Base-by-base conservation (phyloP, 1,284 basidiomycete genomes). In the Albatrellus sp. region DNA sequence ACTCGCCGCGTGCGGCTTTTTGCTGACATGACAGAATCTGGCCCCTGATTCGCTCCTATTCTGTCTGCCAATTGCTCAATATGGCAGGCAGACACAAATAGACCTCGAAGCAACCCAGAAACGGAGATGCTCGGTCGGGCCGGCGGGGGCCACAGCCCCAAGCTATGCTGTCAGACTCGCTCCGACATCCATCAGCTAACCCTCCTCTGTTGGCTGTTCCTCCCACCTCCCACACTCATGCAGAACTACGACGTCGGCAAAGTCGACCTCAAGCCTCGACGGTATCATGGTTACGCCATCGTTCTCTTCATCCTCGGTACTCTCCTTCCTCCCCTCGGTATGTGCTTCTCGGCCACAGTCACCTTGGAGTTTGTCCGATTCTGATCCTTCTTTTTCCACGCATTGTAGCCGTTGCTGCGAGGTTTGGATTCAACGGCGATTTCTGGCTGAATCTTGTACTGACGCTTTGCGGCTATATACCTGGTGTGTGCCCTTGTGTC, bases 371-470 rank as follows among this genome's bases (percentile, higher is more conserved):
- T 16, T 16, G 24, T 39, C 34, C n/a, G 45, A 45, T 29, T 2
- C 39, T 40, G 11, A 46, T 41, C 42, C 44, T 54, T 29, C n/a
- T 28, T 29, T 40, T 40, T 30, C n/a, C 5, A n/a, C 17, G 17
- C 16, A 12, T 19, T 8, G 20, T 56, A 92, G 94, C 94, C 50
- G 91, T 98, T 35, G 88, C 90, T 29, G 84, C 90, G 24, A 77
- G 94, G 46, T 98, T 98, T 64, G 94, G 94, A 24, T 78, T 98
- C 54, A 92, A 90, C 4, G 66, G 64, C 37, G 94, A 97, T 63
- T 94, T 98, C 63, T 93, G 87, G 74, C 67, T 98, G 56, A 98
- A 98, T 62, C 62, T 91, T 14, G 57, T 98, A 54, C 64, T 94
- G 42, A 96, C 91, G 29, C 75, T 97, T 48, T 84, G 80, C 59